Evolutionary conservation across 164 flowering plant species (phyloP).

Genomic region (Macadamia tetraphylla): DNA sequence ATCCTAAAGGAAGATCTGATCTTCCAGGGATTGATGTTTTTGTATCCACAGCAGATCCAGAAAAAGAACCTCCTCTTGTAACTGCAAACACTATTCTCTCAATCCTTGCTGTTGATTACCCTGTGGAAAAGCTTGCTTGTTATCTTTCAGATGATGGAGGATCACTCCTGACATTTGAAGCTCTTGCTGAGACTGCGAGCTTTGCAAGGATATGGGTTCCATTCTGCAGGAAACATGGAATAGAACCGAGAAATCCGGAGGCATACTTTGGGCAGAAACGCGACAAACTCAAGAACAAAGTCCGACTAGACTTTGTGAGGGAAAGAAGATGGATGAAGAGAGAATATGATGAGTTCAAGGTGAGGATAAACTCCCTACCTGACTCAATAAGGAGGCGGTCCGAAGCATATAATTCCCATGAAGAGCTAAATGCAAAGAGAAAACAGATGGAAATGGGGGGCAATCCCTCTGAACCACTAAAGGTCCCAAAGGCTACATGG

Average conservation of each 20-base stretch:
- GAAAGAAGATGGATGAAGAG: conserved; percentile 83
- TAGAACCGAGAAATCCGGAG: conserved; percentile 83
- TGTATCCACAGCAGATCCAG: conserved; percentile 90
- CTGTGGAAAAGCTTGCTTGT: conserved; percentile 83
- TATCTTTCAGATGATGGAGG: conserved; percentile 91
- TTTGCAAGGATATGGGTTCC: conserved; percentile 91
- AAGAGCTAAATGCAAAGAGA: conserved; percentile 61
- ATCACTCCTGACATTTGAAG: conserved; percentile 80
- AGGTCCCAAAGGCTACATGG: conserved; percentile 85
- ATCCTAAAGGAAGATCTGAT: conserved; percentile 79
- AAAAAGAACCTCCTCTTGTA: conserved; percentile 91
- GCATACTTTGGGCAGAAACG: conserved; percentile 79
- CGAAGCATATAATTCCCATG: conserved; percentile 80
- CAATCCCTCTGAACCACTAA: conserved; percentile 36
- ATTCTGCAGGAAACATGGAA: conserved; percentile 72
- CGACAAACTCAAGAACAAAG: conserved; percentile 74
- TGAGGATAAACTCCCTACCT: conserved; percentile 75
- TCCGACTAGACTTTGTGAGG: conserved; percentile 67
- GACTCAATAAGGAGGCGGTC: conserved; percentile 82
- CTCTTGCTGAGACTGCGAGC: conserved; percentile 85
- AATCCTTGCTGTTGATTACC: conserved; percentile 83
- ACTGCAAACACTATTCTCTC: conserved; percentile 91
- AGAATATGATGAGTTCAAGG: conserved; percentile 93
- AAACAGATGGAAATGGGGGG: conserved; percentile 60
- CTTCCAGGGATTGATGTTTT: conserved; percentile 86